Conservation (phyloP, 2,329 filamentous ascomycete genomes). For the Acrocalymma vagum region DNA sequence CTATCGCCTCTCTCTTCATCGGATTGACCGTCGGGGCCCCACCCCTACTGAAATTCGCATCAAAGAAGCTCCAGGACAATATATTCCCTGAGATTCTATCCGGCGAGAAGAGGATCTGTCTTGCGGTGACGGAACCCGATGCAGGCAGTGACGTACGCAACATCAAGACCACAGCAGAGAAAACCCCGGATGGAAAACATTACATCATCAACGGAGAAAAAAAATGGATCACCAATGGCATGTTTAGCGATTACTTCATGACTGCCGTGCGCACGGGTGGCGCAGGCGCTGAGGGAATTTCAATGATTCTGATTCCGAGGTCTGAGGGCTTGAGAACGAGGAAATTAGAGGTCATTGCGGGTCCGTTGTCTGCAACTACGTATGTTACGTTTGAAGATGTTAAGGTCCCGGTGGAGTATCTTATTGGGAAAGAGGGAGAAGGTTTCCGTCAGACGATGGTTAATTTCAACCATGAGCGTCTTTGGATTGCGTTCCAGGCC, state of each 20-base stretch:
- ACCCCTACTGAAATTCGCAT: slow-evolving; percentile 33
- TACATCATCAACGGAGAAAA: slow-evolving; percentile 51
- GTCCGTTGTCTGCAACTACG: slow-evolving; percentile 32
- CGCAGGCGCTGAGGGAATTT: slow-evolving; percentile 36
- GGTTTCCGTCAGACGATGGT: slow-evolving; percentile 43
- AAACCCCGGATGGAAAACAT: slow-evolving; percentile 31
- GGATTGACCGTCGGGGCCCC: slow-evolving; percentile 41
- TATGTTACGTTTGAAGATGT: slow-evolving; percentile 45
- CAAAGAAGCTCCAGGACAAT: slow-evolving; percentile 25
- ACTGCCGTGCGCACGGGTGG: slow-evolving; percentile 41
- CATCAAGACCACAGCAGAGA: slow-evolving; percentile 33
- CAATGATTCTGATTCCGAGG: slow-evolving; percentile 41
- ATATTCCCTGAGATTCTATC: slow-evolving; percentile 38
- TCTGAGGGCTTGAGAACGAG: slow-evolving; percentile 29
- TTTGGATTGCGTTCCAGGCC: slow-evolving; percentile 41
- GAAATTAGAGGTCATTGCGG: slow-evolving; percentile 31
- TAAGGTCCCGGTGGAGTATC: slow-evolving; percentile 34
- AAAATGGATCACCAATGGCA: slow-evolving; percentile 49
- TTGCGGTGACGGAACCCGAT: slow-evolving; percentile 39
- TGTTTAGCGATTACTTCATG: slow-evolving; percentile 46
- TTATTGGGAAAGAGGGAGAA: slow-evolving; percentile 37
- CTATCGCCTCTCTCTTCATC: slow-evolving; percentile 35
- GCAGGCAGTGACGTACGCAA: slow-evolving; percentile 38
- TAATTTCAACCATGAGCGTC: slow-evolving; percentile 45
- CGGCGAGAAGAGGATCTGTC: slow-evolving; percentile 39